Percentiles rank a stretch among this genome's conserved stretches.
Evolutionary conservation across 495 filamentous ascomycete genomes (phyloP).

Genomic region (Penicillium cosmopolitanum): DNA sequence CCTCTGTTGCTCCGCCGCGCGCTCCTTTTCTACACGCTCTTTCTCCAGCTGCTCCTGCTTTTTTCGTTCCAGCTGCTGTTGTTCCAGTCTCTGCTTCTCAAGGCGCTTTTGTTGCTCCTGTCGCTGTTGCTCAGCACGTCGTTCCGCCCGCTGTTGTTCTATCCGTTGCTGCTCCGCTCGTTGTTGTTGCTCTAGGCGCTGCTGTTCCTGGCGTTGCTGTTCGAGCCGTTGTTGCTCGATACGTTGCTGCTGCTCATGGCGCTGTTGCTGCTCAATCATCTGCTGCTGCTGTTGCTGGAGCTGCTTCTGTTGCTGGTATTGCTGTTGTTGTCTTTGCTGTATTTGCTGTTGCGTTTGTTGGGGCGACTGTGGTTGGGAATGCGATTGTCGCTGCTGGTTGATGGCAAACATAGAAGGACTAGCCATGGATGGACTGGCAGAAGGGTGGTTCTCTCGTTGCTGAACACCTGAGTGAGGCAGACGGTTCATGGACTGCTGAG

Average conservation of each 20-base stretch:
- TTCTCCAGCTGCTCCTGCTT: slow-evolving; percentile 30
- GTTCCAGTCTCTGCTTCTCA: slow-evolving; percentile 26
- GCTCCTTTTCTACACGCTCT: slow-evolving; percentile 20
- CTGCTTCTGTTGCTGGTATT: slow-evolving; percentile 33
- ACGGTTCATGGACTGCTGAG: slow-evolving; percentile 43
- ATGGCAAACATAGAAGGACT: slow-evolving; percentile 34
- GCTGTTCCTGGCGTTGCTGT: slow-evolving; percentile 23
- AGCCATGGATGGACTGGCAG: slow-evolving; percentile 33
- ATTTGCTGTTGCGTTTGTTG: slow-evolving; percentile 36
- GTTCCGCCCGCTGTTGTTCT: slow-evolving; percentile 19
- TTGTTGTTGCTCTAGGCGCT: slow-evolving; percentile 22
- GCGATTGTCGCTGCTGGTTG: slow-evolving; percentile 34
- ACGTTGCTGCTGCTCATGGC: slow-evolving; percentile 24
- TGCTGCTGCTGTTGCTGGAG: slow-evolving; percentile 22
- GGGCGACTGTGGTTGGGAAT: slow-evolving; percentile 38
- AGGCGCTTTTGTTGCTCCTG: slow-evolving; percentile 8
- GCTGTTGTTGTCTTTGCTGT: slow-evolving; percentile 31
- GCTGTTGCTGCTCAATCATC: slow-evolving; percentile 31
- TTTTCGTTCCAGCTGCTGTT: slow-evolving; percentile 32
- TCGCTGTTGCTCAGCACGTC: slow-evolving; percentile 15
- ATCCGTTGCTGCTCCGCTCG: slow-evolving; percentile 21
- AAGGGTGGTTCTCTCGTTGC: slow-evolving; percentile 35
- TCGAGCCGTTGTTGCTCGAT: slow-evolving; percentile 20
- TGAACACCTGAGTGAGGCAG: slow-evolving; percentile 35
- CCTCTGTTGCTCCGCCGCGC: slow-evolving; percentile 10